Percentiles rank a stretch among this genome's conserved stretches.
Conservation (phyloP, 495 filamentous ascomycete species). For the Hyaloscypha finlandica region DNA sequence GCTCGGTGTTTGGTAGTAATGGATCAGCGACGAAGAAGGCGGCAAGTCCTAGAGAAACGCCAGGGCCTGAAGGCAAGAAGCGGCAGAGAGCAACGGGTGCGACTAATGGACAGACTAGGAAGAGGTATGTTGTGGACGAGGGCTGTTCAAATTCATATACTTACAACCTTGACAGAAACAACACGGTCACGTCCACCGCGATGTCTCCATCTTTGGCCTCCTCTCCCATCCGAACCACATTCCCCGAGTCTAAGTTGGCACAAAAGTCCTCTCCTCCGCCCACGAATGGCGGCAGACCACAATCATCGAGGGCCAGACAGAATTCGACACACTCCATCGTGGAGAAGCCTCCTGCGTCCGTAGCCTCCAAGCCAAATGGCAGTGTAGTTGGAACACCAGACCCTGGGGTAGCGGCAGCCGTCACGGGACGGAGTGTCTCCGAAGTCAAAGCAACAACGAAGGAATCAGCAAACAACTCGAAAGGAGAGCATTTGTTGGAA, state of each 20-base stretch:
- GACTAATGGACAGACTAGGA: constrained; percentile 62
- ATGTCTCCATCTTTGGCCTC: constrained; percentile 71
- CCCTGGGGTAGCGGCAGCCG: constrained; percentile 29
- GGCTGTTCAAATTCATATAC: constrained; percentile 12
- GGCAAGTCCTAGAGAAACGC: constrained; percentile 63
- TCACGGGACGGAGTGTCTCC: constrained; percentile 31
- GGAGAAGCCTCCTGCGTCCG: constrained; percentile 60
- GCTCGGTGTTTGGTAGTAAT: constrained; percentile 52
- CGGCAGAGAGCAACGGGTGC: constrained; percentile 56
- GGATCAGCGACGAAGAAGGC: constrained; percentile 51
- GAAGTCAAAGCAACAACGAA: constrained; percentile 43
- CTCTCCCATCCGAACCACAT: constrained; percentile 68
- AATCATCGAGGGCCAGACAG: constrained; percentile 68
- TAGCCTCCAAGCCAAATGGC: constrained; percentile 51
- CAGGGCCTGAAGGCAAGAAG: constrained; percentile 64
- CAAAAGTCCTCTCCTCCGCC: constrained; percentile 46
- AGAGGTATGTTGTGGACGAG: constrained; percentile 59
- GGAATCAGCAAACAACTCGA: constrained; percentile 32
- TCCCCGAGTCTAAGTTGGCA: constrained; percentile 50
- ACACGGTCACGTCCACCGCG: constrained; percentile 48
- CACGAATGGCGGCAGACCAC: constrained; percentile 49
- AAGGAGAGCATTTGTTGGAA: constrained; percentile 31
- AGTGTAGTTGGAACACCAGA: constrained; percentile 39
- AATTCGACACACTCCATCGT: constrained; percentile 58
- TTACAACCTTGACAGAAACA: constrained; percentile 44